A percentile compares a stretch with the other conserved stretches of the same genome.
Conservation (phyloP, 129 eudicot genomes). For the Deinandra increscens region DNA sequence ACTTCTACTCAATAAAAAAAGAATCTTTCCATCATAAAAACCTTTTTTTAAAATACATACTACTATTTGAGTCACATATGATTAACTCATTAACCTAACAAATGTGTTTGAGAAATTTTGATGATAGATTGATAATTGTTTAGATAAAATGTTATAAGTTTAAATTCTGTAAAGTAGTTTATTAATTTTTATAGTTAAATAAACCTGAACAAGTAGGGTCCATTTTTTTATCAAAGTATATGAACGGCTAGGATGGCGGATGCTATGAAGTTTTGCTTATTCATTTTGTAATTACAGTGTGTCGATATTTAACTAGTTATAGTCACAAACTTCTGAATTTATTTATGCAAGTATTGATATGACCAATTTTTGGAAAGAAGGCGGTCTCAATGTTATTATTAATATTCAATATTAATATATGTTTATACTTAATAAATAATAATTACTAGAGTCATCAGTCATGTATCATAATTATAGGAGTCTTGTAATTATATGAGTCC, state of each 20-base stretch:
- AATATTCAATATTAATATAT: not conserved
- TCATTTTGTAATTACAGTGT: conserved; percentile 10
- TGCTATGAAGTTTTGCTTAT: conserved; percentile 29
- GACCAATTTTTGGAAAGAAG: not conserved
- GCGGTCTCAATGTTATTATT: not conserved
- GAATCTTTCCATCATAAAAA: conserved; percentile 24
- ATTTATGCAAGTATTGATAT: not conserved
- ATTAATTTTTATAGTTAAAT: no score
- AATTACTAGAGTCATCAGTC: no score
- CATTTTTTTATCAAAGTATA: conserved; percentile 26
- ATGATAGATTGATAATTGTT: no score
- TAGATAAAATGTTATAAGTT: no score
- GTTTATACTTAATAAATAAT: no score
- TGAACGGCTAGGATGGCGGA: conserved; percentile 37
- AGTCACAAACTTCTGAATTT: conserved; percentile 8
- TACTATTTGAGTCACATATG: conserved; percentile 37
- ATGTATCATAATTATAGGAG: no score
- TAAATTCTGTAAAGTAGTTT: no score
- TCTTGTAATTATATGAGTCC: no score
- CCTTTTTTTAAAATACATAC: conserved; percentile 23
- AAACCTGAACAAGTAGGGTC: conserved; percentile 29
- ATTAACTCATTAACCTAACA: conserved; percentile 1
- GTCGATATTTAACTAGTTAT: not conserved
- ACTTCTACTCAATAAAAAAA: conserved; percentile 7
- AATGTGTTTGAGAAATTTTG: no score